These are phyloP conservation scores for Russula griseocarnosa DNA, from an alignment of 768 basidiomycete genomes.

Conservation along the genomic window DNA sequence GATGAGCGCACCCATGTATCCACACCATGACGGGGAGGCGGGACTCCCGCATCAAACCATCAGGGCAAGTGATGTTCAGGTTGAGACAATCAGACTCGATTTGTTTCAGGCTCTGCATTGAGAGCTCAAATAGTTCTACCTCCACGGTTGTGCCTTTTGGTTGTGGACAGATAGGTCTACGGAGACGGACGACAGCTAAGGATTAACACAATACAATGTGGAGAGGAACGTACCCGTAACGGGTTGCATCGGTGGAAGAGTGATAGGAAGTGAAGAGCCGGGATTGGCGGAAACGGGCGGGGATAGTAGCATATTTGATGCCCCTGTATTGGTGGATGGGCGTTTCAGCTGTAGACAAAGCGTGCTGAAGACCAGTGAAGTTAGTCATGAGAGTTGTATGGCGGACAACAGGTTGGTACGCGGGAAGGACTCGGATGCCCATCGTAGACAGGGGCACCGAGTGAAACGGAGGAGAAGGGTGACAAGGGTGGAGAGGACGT, in stretches of 20 bases:
- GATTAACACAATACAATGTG: background rate
- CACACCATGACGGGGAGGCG: conserved; percentile 75
- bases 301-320: conserved; percentile 71
- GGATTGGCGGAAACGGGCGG: conserved; percentile 74
- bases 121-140: conserved; percentile 57
- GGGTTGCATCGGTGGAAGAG: conserved; percentile 55
- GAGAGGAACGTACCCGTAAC: conserved; percentile 53
- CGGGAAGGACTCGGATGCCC: conserved; percentile 20
- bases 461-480: background rate
- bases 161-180: conserved; percentile 76
- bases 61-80: conserved; percentile 74
- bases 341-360: conserved; percentile 50
- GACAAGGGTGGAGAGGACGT: background rate
- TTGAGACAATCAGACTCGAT: conserved; percentile 80
- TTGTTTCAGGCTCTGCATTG: conserved; percentile 53
- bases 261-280: conserved; percentile 56
- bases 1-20: conserved; percentile 68
- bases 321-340: conserved; percentile 73
- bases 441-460: conserved; percentile 12
- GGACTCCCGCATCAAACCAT: conserved; percentile 48
- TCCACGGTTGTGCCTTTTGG: conserved; percentile 47
- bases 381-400: conserved; percentile 57
- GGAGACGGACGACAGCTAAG: background rate
- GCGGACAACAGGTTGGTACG: conserved; percentile 38
- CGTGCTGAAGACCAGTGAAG: conserved; percentile 62